Evolutionary conservation across 192 early-diverging fungal genomes (phyloP), one percentile per base, ranked within the genome.

Genomic region (Rhizophagus sp.): DNA sequence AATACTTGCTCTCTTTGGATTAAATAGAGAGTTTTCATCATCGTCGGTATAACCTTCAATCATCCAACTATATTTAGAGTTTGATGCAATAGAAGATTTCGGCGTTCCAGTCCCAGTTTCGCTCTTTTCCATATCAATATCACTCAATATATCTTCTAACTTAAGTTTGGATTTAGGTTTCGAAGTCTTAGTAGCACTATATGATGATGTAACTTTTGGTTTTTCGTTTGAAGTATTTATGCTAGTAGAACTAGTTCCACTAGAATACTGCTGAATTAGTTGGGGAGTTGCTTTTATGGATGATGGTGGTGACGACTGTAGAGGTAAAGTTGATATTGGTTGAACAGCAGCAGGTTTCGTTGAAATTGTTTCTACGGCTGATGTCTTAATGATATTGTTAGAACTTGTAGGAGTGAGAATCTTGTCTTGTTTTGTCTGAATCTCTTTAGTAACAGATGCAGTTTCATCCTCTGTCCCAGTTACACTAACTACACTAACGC

Each of bases 31-130:
- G 57, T 79, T 79, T 34, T 79, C 78, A 39, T 79, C 78, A 36
- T 79, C 67, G 10, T 77, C 75, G 1, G 63, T 73, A 12, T 30
- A 63, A 8, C 75, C 75, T 79, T 70, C 78, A 33, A 79, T 36
- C 66, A 79, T 79, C 78, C 78, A 79, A 61, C 78, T 79, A 62
- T 79, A 79, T 79, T 79, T 79, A 22, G 78, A 79, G 71, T 71
- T 79, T 1, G 68, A 79, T 63, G 50, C 36, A 70, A 79, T 79
- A 7, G 78, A 63, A 8, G 78, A 61, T 70, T 79, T 79, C 25
- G 78, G 67, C 25, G 33, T 22, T 11, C 44, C 34, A 12, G 25
- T 22, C 4, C 44, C 34, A 12, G 25, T 12, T 68, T 15, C 34
- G 71, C 47, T 24, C 2, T 79, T 79, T 33, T 65, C 78, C 24